Conservation (phyloP, 2,329 filamentous ascomycete species). For the Stagonosporopsis tanaceti region DNA sequence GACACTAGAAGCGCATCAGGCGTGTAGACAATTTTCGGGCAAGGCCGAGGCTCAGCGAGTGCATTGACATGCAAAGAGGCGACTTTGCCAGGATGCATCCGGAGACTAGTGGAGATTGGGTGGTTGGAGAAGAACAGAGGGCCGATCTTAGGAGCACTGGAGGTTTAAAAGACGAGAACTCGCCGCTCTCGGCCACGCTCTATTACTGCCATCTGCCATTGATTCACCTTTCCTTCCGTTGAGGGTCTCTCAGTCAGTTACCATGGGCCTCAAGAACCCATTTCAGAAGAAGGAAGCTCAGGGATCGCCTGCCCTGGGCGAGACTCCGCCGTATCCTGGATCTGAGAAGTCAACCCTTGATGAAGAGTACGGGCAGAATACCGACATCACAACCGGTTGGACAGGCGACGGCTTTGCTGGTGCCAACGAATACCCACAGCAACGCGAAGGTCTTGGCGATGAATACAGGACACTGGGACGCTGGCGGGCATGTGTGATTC, state of each 20-base stretch:
- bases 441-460: slow-evolving; percentile 21
- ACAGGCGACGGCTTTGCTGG: slow-evolving; percentile 35
- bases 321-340: slow-evolving; percentile 24
- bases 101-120: slow-evolving; percentile 36
- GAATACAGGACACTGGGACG: slow-evolving; percentile 38
- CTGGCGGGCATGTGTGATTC: slow-evolving; percentile 41
- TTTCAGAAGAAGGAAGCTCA: slow-evolving; percentile 36
- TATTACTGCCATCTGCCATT: slow-evolving; percentile 10
- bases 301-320: slow-evolving; percentile 17
- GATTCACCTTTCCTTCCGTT: slow-evolving; percentile 1
- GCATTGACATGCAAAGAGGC: slow-evolving; percentile 26
- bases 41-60: slow-evolving; percentile 16
- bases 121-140: slow-evolving; percentile 27
- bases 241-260: slow-evolving; percentile 5
- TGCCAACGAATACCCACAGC: slow-evolving; percentile 32
- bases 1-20: slow-evolving; percentile 16
- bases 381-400: slow-evolving; percentile 36
- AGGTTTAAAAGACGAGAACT: slow-evolving; percentile 29
- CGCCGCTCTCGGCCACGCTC: slow-evolving; percentile 20
- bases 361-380: slow-evolving; percentile 34
- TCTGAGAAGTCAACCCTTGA: slow-evolving; percentile 32
- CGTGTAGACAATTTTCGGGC: slow-evolving; percentile 8
- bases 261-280: slow-evolving; percentile 35
- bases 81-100: slow-evolving; percentile 31
- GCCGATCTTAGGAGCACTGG: slow-evolving; percentile 40